Conservation (phyloP, 768 basidiomycete species). For the Boletales sp. region DNA sequence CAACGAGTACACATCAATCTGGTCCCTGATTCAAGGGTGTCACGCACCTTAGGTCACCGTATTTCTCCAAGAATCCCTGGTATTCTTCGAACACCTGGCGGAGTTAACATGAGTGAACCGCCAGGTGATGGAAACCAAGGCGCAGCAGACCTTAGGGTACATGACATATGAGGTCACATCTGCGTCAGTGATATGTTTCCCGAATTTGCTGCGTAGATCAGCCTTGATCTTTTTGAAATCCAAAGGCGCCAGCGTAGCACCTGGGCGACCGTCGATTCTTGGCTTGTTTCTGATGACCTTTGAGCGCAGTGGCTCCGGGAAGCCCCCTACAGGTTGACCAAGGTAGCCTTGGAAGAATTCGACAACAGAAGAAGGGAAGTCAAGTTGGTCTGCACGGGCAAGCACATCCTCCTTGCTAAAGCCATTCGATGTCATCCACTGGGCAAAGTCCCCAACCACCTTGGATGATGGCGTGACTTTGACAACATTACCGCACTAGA, state of each 20-base stretch:
- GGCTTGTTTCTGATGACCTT: conserved; percentile 91
- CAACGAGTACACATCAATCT: conserved; percentile 12
- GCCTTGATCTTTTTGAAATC: conserved; percentile 97
- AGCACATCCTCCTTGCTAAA: conserved; percentile 85
- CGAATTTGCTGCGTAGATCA: conserved; percentile 89
- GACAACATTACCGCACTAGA: conserved; percentile 92
- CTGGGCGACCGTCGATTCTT: conserved; percentile 91
- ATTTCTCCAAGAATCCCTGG: conserved; percentile 91
- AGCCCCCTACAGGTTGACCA: conserved; percentile 96
- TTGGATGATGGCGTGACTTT: conserved; percentile 99
- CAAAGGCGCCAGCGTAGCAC: conserved; percentile 78
- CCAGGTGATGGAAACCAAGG: conserved; percentile 5
- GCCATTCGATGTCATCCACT: conserved; percentile 97
- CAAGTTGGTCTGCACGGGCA: conserved; percentile 80
- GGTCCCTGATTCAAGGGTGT: conserved; percentile 1
- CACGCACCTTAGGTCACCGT: conserved; percentile 85
- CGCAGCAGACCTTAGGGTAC: conserved; percentile 85
- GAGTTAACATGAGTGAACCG: conserved; percentile 12
- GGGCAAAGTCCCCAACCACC: conserved; percentile 98
- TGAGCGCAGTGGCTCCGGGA: conserved; percentile 94
- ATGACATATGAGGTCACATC: conserved; percentile 96
- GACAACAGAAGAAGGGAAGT: conserved; percentile 96
- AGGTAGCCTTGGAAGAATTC: conserved; percentile 99
- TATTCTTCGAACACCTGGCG: conserved; percentile 93
- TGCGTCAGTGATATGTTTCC: conserved; percentile 87